phyloP scores from a whole-genome alignment of 352 stramenopile genomes.

The Blastocystis sp. region DNA sequence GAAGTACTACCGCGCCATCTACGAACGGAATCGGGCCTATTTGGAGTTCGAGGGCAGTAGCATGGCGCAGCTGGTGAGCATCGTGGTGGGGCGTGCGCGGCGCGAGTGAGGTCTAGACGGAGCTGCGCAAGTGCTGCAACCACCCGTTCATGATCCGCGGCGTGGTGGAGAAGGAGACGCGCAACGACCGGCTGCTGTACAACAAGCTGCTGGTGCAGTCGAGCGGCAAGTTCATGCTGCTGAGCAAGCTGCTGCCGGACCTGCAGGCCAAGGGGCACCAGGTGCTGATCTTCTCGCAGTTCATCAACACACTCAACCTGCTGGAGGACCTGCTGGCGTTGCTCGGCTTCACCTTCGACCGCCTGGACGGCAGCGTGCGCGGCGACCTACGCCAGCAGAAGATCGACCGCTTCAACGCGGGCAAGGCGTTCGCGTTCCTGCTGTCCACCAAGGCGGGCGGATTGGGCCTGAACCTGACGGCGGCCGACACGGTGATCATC shows the following conservation, averaged over 20 bases:
- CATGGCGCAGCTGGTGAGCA: constrained; percentile 65
- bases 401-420: constrained; percentile 95
- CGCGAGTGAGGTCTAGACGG: constrained; percentile 87
- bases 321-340: constrained; percentile 80
- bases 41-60: constrained; percentile 74
- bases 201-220: constrained; percentile 79
- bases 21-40: constrained; percentile 91
- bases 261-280: constrained; percentile 92
- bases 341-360: constrained; percentile 83
- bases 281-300: constrained; percentile 96
- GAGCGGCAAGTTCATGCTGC: constrained; percentile 85
- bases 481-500: constrained; percentile 81
- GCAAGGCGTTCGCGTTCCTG: constrained; percentile 93
- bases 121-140: constrained; percentile 99
- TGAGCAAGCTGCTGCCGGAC: constrained; percentile 97
- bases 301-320: constrained; percentile 96
- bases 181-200: constrained; percentile 69
- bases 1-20: constrained; percentile 94
- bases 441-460: constrained; percentile 89
- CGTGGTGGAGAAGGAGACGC: constrained; percentile 93
- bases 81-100: constrained; percentile 16
- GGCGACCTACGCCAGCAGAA: constrained; percentile 93
- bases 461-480: constrained; percentile 91
- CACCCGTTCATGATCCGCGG: constrained; percentile 96
- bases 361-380: constrained; percentile 90